These are phyloP conservation scores for Sanguinoderma infundibulare DNA, from an alignment of 1,284 basidiomycete species.

Conservation along the genomic window DNA sequence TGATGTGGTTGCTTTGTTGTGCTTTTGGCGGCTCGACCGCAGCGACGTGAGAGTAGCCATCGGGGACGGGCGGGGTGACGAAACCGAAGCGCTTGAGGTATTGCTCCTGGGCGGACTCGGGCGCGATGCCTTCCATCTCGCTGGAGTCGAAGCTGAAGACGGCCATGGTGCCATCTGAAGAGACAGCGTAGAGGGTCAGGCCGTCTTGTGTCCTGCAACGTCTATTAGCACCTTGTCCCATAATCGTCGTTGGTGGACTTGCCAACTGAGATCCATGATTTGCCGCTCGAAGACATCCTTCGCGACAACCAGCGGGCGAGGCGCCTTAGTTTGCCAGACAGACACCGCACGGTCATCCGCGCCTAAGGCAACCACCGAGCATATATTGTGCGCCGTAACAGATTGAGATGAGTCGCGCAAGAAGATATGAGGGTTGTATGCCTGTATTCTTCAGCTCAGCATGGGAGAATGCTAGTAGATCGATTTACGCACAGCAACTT, in stretches of 20 bases:
- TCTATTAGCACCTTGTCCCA: conserved; percentile 4
- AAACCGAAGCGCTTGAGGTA: conserved; percentile 86
- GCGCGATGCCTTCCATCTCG: conserved; percentile 86
- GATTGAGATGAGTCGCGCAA: conserved; percentile 71
- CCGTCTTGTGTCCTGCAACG: conserved; percentile 85
- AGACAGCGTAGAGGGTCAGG: conserved; percentile 90
- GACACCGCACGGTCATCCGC: conserved; percentile 90
- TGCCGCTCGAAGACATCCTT: conserved; percentile 94
- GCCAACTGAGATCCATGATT: conserved; percentile 97
- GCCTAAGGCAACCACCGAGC: conserved; percentile 87
- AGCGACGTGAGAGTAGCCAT: conserved; percentile 65
- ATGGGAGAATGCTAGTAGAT: conserved; percentile 13
- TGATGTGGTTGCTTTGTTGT: conserved; percentile 40
- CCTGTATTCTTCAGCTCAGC: conserved; percentile 44
- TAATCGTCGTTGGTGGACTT: conserved; percentile 27
- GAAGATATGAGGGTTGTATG: conserved; percentile 94
- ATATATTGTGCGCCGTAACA: conserved; percentile 77
- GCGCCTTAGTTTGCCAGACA: conserved; percentile 92
- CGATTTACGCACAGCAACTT: conserved; percentile 76
- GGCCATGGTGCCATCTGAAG: conserved; percentile 93
- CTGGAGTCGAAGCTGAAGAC: conserved; percentile 82
- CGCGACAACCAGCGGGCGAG: conserved; percentile 89
- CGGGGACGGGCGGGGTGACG: conserved; percentile 61
- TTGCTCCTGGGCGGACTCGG: conserved; percentile 72
- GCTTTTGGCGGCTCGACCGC: conserved; percentile 20